Conservation (phyloP, 768 basidiomycete genomes). For the Leucocoprinus sp. region DNA sequence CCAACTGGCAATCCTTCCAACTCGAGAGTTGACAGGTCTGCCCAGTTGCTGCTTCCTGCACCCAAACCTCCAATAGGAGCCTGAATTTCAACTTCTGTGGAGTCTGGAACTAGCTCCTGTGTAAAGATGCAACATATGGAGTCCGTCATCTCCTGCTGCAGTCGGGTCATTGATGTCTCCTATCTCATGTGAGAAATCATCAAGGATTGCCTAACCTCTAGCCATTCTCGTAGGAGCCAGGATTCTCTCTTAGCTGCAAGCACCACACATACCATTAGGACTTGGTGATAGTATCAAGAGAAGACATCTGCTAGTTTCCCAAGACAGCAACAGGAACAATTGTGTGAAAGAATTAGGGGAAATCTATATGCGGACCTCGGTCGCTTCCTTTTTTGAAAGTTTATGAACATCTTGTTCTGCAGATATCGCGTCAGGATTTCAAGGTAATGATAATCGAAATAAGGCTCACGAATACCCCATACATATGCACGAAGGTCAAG, state of each 20-base stretch:
- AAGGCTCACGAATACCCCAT: conserved; percentile 77
- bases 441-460: background rate
- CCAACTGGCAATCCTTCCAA: conserved; percentile 27
- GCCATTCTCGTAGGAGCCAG: too few relatives aligned
- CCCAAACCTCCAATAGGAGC: conserved; percentile 34
- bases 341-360: background rate
- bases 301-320: conserved; percentile 1
- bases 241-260: too few relatives aligned
- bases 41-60: conserved; percentile 24
- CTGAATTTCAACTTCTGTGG: conserved; percentile 47
- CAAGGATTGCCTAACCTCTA: background rate
- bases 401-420: conserved; percentile 78
- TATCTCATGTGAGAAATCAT: conserved; percentile 36
- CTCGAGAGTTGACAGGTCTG: conserved; percentile 41
- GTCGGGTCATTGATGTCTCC: conserved; percentile 45
- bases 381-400: conserved; percentile 58
- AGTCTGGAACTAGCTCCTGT: conserved; percentile 48
- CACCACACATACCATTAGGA: too few relatives aligned
- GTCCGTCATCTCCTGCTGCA: conserved; percentile 46
- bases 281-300: background rate
- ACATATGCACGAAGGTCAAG: conserved; percentile 75
- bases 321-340: conserved; percentile 9
- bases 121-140: conserved; percentile 54
- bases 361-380: conserved; percentile 44
- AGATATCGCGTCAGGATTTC: background rate